phyloP scores from a whole-genome alignment of 371 early-diverging fungal species.

The Rhizopus delemar region DNA sequence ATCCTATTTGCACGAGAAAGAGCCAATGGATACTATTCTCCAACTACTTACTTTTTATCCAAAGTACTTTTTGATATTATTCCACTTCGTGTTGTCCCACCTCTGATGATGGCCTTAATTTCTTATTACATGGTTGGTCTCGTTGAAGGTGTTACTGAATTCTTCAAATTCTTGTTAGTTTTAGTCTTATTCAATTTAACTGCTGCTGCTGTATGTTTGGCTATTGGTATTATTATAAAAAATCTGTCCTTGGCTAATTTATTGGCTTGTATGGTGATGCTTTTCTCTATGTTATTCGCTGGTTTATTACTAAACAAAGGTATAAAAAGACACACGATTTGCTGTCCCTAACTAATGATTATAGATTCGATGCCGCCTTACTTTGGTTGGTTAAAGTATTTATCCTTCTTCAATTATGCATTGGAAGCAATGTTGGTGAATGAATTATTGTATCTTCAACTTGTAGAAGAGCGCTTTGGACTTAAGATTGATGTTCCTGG shows the following conservation, averaged over 20 bases:
- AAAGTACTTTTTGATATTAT: constrained; percentile 82
- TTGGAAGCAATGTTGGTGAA: constrained; percentile 89
- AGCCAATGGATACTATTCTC: constrained; percentile 84
- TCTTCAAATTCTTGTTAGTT: constrained; percentile 81
- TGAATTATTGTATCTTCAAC: constrained; percentile 75
- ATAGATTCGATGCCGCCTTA: constrained; percentile 74
- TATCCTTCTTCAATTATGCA: constrained; percentile 88
- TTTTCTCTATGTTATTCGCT: constrained; percentile 90
- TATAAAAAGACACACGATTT: constrained; percentile 7
- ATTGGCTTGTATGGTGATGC: constrained; percentile 74
- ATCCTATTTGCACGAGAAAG: constrained; percentile 82
- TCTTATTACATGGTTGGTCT: constrained; percentile 89
- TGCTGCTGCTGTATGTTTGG: constrained; percentile 78
- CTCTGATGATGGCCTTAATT: constrained; percentile 83
- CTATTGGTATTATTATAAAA: constrained; percentile 74
- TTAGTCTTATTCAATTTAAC: constrained; percentile 87
- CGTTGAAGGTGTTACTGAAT: constrained; percentile 64
- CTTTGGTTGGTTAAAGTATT: constrained; percentile 76
- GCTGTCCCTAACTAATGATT: not conserved
- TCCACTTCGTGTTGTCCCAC: constrained; percentile 86
- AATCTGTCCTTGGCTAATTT: constrained; percentile 82
- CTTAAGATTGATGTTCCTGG: constrained; percentile 86
- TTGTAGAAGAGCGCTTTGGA: constrained; percentile 81
- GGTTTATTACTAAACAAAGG: constrained; percentile 87
- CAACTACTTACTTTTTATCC: constrained; percentile 72